Evolutionary conservation across 768 basidiomycete genomes (phyloP), one percentile per base, ranked within the genome.

Genomic region (Heimioporus sp.): DNA sequence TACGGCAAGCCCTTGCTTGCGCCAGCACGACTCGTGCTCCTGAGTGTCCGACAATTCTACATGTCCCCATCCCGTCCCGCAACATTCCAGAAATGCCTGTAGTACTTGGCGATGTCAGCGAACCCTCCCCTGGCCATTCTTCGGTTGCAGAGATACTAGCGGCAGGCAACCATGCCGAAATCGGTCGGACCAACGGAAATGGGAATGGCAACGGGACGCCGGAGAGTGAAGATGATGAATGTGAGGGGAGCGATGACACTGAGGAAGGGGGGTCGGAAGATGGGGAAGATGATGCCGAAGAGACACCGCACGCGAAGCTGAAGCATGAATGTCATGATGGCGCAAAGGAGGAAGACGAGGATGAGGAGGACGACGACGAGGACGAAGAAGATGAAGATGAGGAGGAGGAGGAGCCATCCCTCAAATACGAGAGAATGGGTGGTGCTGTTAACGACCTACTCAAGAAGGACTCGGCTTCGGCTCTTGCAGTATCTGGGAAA

Each of bases 391-490:
- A 80, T 0, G 85, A 83, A 0, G 84, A 85, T 0, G 86, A 86
- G 0, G 93, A 93, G 2, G 92, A 95, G 24, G 91, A 94, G 17
- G 94, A 96, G 72, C 94, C 90, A 34, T 80, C 88, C 0, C 76
- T 98, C 61, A 98, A 98, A 67, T 98, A 98, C 64, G 85, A 90
- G 58, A 83, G 88, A 40, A 79, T 97, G 48, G 79, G 79, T 20
- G 90, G 91, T 2, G 71, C 80, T 0, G 72, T 89, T 28, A 81
- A 82, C 5, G 89, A 91, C 59, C 72, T 97, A 28, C 78, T 98
- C 49, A 85, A 83, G 73, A 95, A 90, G 67, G 96, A 97, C 63
- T 86, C 92, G 12, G 91, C 87, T 2, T 95, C 93, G 36, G 83
- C 92, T 5, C 73, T 98, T 19, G 79, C 83, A 12, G 80, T 93